Percentiles rank a stretch among this genome's conserved stretches.
Conservation (phyloP, 331 rosid species). For the Pyracantha coccinea region DNA sequence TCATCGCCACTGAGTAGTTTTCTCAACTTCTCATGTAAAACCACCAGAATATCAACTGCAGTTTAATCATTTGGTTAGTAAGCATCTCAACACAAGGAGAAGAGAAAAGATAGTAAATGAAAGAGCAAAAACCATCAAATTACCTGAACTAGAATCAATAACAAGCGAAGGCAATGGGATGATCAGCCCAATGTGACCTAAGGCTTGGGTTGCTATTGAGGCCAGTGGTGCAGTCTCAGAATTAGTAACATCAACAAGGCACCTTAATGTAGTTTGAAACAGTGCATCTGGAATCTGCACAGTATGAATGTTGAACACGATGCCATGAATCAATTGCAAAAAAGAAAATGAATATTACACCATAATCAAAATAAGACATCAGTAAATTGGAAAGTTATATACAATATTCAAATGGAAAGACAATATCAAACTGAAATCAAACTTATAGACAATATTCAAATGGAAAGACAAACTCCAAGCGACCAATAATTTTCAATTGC, state of each 20-base stretch:
- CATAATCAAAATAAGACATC: background rate
- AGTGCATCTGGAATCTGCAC: conserved; percentile 53
- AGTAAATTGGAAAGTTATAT: background rate
- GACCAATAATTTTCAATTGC: background rate
- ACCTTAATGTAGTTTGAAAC: conserved; percentile 50
- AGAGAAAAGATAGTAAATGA: background rate
- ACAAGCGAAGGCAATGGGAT: conserved; percentile 55
- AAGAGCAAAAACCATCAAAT: conserved; percentile 14
- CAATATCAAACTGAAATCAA: background rate
- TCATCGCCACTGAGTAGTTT: conserved; percentile 72
- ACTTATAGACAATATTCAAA: background rate
- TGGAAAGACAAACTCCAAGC: background rate
- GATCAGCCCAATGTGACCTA: conserved; percentile 87
- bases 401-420: background rate
- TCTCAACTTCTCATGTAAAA: conserved; percentile 58
- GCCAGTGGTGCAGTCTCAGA: conserved; percentile 73
- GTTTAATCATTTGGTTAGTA: conserved; percentile 17
- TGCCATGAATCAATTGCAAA: background rate
- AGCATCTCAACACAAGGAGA: conserved; percentile 14
- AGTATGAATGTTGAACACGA: conserved; percentile 8
- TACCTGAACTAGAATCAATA: conserved; percentile 62
- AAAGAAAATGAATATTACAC: background rate
- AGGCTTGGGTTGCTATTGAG: conserved; percentile 87
- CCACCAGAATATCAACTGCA: conserved; percentile 76
- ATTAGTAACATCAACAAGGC: conserved; percentile 70